Conservation (phyloP, 1,284 basidiomycete species). For the Cutaneotrichosporon cavernicola region DNA sequence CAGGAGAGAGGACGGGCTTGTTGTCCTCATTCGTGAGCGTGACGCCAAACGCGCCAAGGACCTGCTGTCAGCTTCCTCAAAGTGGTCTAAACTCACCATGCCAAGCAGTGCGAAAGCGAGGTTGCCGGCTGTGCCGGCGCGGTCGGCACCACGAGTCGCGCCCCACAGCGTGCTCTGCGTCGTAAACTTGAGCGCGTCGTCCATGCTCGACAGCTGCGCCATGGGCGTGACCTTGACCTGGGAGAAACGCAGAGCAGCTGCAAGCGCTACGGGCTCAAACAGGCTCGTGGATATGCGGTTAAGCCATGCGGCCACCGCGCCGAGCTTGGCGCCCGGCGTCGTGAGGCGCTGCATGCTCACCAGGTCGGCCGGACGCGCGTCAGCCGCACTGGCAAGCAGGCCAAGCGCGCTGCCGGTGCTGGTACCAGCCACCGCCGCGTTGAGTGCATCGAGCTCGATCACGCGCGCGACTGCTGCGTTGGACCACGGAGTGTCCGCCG, state of each 20-base stretch:
- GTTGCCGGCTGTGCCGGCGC: constrained; percentile 19
- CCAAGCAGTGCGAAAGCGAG: constrained; percentile 24
- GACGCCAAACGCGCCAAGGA: constrained; percentile 31
- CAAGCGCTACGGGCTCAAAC: constrained; percentile 36
- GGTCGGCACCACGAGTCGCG: constrained; percentile 18
- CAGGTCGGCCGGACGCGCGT: constrained; percentile 19
- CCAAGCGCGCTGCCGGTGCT: constrained; percentile 14
- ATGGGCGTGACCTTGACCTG: constrained; percentile 28
- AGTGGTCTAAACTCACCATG: constrained; percentile 20
- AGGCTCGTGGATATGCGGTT: constrained; percentile 33
- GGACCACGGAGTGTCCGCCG: constrained; percentile 29
- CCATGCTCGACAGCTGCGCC: constrained; percentile 36
- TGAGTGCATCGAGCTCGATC: constrained; percentile 30
- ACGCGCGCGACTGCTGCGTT: constrained; percentile 30
- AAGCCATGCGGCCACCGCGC: constrained; percentile 29
- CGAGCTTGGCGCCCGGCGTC: constrained; percentile 14
- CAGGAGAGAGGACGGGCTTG: neutral
- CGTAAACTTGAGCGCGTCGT: constrained; percentile 37
- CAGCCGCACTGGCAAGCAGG: constrained; percentile 20
- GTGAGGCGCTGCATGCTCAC: constrained; percentile 16
- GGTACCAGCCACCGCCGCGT: neutral
- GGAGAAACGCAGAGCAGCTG: constrained; percentile 27
- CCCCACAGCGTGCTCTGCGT: constrained; percentile 31
- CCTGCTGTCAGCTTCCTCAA: constrained; percentile 16
- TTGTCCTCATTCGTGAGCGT: constrained; percentile 3